Percentiles rank a stretch among this genome's conserved stretches.
Conservation (phyloP, 2,329 filamentous ascomycete genomes). For the Lasiodiplodia citricola region DNA sequence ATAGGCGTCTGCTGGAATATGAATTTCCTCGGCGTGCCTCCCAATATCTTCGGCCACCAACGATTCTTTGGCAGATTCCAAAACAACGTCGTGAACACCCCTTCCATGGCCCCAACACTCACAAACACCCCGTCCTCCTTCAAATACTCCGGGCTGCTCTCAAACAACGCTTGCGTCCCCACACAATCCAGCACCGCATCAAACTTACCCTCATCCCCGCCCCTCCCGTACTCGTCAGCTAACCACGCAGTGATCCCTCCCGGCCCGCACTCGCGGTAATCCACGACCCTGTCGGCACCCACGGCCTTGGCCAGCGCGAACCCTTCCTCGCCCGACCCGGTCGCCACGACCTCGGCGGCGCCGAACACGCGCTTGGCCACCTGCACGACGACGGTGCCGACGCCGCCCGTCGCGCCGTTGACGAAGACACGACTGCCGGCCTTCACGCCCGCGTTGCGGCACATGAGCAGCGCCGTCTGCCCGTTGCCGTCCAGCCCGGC, state of each 20-base stretch:
- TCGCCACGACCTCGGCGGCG: constrained; percentile 51
- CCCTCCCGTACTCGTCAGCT: constrained; percentile 30
- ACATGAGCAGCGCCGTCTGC: constrained; percentile 46
- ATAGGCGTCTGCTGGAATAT: constrained; percentile 27
- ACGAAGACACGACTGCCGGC: constrained; percentile 51
- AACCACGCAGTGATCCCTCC: constrained; percentile 43
- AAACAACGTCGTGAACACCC: constrained; percentile 38
- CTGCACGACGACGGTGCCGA: constrained; percentile 56
- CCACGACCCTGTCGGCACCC: constrained; percentile 52
- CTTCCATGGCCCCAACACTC: constrained; percentile 44
- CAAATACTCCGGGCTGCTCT: constrained; percentile 48
- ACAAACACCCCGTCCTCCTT: constrained; percentile 45
- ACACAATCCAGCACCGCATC: constrained; percentile 54
- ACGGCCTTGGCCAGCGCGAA: constrained; percentile 48
- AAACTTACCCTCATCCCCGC: constrained; percentile 40
- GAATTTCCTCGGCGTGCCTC: constrained; percentile 47
- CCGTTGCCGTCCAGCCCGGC: constrained; percentile 49
- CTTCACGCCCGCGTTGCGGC: constrained; percentile 38
- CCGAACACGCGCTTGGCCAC: constrained; percentile 44
- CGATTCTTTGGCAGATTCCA: constrained; percentile 47
- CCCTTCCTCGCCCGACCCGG: constrained; percentile 53
- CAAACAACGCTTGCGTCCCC: constrained; percentile 53
- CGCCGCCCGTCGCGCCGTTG: constrained; percentile 59
- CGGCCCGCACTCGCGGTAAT: constrained; percentile 7
- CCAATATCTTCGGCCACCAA: constrained; percentile 47